These are phyloP conservation scores for Agaricales sp. DNA, from an alignment of 1,284 basidiomycete species.

Conservation along the genomic window DNA sequence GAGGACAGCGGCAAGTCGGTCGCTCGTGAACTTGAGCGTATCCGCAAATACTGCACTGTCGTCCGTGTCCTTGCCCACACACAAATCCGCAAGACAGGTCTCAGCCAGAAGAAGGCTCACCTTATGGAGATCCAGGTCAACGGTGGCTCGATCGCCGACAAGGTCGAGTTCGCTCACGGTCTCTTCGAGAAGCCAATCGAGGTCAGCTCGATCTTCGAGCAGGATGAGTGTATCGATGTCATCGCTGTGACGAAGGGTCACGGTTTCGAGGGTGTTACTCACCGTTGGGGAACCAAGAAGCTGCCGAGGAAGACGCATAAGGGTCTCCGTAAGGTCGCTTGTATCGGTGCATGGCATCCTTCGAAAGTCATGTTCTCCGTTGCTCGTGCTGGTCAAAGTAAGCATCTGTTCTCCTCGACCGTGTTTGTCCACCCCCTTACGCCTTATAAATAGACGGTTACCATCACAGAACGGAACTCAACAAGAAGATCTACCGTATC, in stretches of 20 bases:
- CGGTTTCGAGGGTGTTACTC: conserved; percentile 99
- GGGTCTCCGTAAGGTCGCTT: conserved; percentile 99
- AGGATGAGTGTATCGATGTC: conserved; percentile 94
- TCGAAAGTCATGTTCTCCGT: conserved; percentile 99
- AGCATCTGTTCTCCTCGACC: conserved; percentile 15
- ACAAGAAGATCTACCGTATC: conserved; percentile 99
- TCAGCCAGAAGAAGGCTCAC: conserved; percentile 99
- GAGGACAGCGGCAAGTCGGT: conserved; percentile 92
- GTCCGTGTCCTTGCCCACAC: conserved; percentile 99
- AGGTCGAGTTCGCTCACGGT: conserved; percentile 93
- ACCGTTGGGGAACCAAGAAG: conserved; percentile 99
- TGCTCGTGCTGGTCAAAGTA: conserved; percentile 98
- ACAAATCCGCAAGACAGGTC: conserved; percentile 96
- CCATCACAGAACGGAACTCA: conserved; percentile 96
- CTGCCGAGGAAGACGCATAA: conserved; percentile 99
- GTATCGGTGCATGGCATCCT: conserved; percentile 99
- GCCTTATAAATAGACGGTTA: conserved; percentile 66
- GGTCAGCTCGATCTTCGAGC: conserved; percentile 83
- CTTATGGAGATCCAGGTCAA: conserved; percentile 99
- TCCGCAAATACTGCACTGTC: conserved; percentile 99
- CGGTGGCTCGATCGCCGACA: conserved; percentile 94
- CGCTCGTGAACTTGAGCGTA: conserved; percentile 95
- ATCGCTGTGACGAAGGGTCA: conserved; percentile 99
- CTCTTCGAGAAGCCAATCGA: conserved; percentile 98
- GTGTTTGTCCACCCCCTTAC: conserved; percentile 10